Evolutionary conservation across 768 basidiomycete species (phyloP).

Genomic region (button mushroom (Agaricus bisporus)): DNA sequence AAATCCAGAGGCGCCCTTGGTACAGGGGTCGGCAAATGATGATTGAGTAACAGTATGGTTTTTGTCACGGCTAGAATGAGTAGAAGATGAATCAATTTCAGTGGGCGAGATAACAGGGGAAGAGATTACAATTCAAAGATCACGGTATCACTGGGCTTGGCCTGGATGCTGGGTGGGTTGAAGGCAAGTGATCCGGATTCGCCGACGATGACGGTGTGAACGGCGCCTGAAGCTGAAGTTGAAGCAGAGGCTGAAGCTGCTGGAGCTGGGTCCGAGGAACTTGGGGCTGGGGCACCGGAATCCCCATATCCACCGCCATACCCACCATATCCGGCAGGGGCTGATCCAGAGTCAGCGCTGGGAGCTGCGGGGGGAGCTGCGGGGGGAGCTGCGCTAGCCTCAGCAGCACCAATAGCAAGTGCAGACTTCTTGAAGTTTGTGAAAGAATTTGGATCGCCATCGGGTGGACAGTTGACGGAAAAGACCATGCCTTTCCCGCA

Average conservation of each 20-base stretch:
- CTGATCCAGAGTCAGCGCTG: conserved; percentile 17
- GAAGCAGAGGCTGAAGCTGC: conserved; percentile 50
- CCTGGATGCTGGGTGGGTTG: conserved; percentile 42
- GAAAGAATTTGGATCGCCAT: conserved; percentile 54
- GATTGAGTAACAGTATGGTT: conserved; percentile 66
- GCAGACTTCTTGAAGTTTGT: conserved; percentile 53
- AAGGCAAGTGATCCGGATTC: conserved; percentile 40
- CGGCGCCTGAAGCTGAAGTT: conserved; percentile 27
- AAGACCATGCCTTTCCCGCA: conserved; percentile 66
- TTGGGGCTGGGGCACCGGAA: conserved; percentile 42
- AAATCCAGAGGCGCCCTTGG: conserved; percentile 37
- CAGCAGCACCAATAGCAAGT: conserved; percentile 45
- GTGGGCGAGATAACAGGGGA: not conserved
- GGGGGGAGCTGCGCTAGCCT: conserved; percentile 33
- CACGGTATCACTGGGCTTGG: conserved; percentile 47
- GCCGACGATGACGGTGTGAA: conserved; percentile 52
- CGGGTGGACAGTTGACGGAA: conserved; percentile 54
- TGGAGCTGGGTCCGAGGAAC: conserved; percentile 39
- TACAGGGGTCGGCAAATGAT: conserved; percentile 55
- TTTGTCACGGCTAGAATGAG: conserved; percentile 44
- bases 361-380: conserved; percentile 22
- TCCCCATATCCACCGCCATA: conserved; percentile 48
- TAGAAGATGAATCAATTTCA: not conserved
- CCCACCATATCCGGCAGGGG: conserved; percentile 30
- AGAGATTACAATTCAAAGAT: conserved; percentile 52